Conservation (phyloP, 139 green algal genomes). For the Limnomonas spitsbergensis region DNA sequence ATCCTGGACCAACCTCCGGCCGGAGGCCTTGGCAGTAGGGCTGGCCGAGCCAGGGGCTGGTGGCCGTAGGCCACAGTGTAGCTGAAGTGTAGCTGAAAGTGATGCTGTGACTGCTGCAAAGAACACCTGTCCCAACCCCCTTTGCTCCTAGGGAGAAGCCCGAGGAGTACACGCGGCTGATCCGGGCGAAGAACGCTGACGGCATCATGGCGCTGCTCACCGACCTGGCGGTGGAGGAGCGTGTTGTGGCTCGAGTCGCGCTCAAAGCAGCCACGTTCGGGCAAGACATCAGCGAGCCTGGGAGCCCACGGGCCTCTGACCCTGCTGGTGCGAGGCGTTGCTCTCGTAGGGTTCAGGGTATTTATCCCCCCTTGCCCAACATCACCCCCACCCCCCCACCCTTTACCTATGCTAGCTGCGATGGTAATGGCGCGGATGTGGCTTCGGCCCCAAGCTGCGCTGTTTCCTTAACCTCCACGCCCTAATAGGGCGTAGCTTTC, state of each 20-base stretch:
- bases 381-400: neutral
- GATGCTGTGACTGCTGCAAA: no score
- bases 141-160: constrained; percentile 21
- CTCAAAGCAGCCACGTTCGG: constrained; percentile 90
- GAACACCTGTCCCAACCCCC: no score
- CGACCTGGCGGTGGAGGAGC: constrained; percentile 75
- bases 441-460: neutral
- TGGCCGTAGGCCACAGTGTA: no score
- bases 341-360: neutral
- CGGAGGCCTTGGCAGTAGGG: no score
- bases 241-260: constrained; percentile 82
- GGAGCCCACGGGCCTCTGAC: neutral
- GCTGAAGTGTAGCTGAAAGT: no score
- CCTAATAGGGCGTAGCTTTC: no score
- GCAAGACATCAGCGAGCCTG: constrained; percentile 65
- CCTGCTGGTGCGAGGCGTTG: neutral
- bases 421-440: neutral
- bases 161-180: constrained; percentile 79
- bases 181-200: constrained; percentile 63
- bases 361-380: neutral
- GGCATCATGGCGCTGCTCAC: constrained; percentile 91
- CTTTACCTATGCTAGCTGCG: neutral
- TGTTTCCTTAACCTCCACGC: neutral
- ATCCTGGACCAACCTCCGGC: no score
- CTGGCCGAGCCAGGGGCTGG: no score